Percentiles rank a stretch among this genome's conserved stretches.
phyloP scores from a whole-genome alignment of 2,329 filamentous ascomycete species.

The Helotiales sp. region DNA sequence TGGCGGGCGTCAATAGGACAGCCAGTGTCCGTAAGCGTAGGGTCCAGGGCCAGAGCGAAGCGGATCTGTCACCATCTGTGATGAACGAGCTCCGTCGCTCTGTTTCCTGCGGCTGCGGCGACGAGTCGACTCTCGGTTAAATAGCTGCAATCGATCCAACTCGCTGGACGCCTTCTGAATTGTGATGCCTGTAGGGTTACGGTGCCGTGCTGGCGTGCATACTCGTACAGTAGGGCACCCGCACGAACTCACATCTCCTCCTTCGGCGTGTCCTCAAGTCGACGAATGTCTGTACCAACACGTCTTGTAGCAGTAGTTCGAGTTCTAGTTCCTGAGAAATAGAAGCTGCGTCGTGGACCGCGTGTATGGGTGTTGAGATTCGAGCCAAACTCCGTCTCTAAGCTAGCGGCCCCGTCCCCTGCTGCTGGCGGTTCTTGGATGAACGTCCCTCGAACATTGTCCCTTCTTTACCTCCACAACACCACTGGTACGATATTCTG shows the following conservation, averaged over 20 bases:
- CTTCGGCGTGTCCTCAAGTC: neutral
- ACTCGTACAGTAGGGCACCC: neutral
- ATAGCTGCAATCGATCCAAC: too few species aligned
- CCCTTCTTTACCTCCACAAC: too few species aligned
- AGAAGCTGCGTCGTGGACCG: neutral
- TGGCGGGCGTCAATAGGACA: neutral
- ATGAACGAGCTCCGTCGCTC: neutral
- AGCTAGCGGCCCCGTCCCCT: too few species aligned
- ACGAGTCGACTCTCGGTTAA: slow-evolving; percentile 2
- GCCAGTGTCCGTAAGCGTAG: too few species aligned
- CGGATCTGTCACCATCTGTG: too few species aligned
- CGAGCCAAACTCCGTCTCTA: too few species aligned
- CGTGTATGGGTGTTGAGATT: neutral
- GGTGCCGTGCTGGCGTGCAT: neutral
- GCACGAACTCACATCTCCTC: too few species aligned
- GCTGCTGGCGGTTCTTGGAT: too few species aligned
- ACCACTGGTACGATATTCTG: slow-evolving; percentile 19
- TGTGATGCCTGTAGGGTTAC: neutral
- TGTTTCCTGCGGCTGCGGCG: slow-evolving; percentile 13
- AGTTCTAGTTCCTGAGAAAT: slow-evolving; percentile 5
- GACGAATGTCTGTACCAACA: slow-evolving; percentile 4
- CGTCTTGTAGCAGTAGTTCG: slow-evolving; percentile 2
- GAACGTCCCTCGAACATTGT: neutral
- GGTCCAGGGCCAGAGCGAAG: too few species aligned
- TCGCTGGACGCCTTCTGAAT: neutral